phyloP scores from a whole-genome alignment of 108 stramenopile species.

The Pseudonitzschia pungens region DNA sequence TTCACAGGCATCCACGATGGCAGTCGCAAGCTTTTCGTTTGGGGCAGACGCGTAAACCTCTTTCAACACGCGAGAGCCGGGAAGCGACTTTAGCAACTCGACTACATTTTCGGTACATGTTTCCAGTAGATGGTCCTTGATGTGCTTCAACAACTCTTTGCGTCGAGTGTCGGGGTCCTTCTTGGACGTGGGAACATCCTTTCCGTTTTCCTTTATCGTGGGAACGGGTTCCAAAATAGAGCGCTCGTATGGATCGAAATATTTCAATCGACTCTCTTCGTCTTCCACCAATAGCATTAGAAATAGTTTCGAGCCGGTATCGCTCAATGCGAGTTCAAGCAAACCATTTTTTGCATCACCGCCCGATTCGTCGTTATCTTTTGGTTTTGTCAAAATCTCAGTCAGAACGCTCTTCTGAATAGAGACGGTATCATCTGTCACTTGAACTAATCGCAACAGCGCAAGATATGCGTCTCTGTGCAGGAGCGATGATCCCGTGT shows the following conservation, averaged over 20 bases:
- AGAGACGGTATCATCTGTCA: conserved; percentile 94
- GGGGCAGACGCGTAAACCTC: conserved; percentile 68
- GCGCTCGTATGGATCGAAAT: conserved; percentile 88
- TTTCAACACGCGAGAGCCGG: conserved; percentile 77
- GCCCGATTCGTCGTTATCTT: conserved; percentile 26
- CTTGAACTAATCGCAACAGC: conserved; percentile 78
- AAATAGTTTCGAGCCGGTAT: conserved; percentile 86
- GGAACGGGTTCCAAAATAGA: conserved; percentile 60
- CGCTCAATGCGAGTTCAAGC: conserved; percentile 68
- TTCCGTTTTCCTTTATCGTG: conserved; percentile 44
- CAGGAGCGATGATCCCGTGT: conserved; percentile 74
- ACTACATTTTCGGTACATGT: conserved; percentile 69
- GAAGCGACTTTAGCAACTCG: conserved; percentile 69
- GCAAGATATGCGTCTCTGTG: conserved; percentile 93
- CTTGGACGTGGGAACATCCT: conserved; percentile 72
- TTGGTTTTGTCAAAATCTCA: conserved; percentile 46
- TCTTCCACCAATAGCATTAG: conserved; percentile 76
- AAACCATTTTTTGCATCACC: conserved; percentile 29
- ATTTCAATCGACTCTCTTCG: conserved; percentile 49
- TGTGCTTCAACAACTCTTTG: conserved; percentile 75
- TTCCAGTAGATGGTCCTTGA: conserved; percentile 63
- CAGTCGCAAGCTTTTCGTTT: conserved; percentile 37
- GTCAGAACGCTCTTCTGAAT: conserved; percentile 88
- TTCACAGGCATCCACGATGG: conserved; percentile 54
- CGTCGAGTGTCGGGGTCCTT: conserved; percentile 84